phyloP scores from a whole-genome alignment of 495 filamentous ascomycete species.

The Apiosordaria backusii region DNA sequence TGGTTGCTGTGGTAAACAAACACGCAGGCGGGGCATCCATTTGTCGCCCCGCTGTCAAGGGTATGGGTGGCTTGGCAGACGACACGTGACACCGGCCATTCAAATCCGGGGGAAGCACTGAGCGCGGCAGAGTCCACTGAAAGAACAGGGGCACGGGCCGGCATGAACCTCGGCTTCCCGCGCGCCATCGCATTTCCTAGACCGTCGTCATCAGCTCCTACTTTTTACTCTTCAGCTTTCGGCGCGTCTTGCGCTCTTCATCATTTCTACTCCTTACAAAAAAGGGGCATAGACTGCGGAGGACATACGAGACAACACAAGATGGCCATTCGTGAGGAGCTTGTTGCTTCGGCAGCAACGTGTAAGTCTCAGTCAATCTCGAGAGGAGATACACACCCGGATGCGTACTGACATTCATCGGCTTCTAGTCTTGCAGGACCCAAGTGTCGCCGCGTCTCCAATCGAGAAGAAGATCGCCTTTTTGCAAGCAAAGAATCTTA shows the following conservation, averaged over 20 bases:
- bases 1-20: conserved; percentile 33
- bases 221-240: background rate
- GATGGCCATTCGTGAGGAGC: conserved; percentile 81
- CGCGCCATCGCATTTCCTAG: conserved; percentile 20
- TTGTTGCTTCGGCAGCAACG: conserved; percentile 68
- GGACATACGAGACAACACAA: conserved; percentile 16
- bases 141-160: background rate
- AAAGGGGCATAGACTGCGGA: background rate
- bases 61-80: background rate
- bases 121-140: conserved; percentile 5
- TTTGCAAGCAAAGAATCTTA: conserved; percentile 93
- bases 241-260: conserved; percentile 1
- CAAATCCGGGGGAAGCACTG: conserved; percentile 14
- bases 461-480: conserved; percentile 90
- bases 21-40: conserved; percentile 21
- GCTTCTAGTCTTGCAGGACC: conserved; percentile 80
- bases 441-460: conserved; percentile 83
- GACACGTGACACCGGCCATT: background rate
- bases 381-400: background rate
- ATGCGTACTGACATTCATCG: conserved; percentile 17
- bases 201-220: conserved; percentile 12
- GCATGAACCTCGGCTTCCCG: conserved; percentile 24
- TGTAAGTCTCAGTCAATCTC: conserved; percentile 41
- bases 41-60: conserved; percentile 3
- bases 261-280: background rate